phyloP scores from a whole-genome alignment of 2,329 filamentous ascomycete species.

The Sporothrix sp. region DNA sequence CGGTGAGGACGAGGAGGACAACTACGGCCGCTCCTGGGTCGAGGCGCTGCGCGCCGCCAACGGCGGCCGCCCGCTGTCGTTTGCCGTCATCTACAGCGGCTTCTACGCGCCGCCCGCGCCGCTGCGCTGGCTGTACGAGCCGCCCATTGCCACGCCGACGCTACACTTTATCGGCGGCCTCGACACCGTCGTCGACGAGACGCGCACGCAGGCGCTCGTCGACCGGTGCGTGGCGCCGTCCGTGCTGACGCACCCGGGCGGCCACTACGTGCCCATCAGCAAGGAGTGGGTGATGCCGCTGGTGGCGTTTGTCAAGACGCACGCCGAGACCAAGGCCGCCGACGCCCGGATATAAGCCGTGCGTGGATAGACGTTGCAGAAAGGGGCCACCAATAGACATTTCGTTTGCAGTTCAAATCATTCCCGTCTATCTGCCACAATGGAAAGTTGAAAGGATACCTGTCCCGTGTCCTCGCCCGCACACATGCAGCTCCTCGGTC shows the following conservation, averaged over 20 bases:
- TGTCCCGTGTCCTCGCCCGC: too few species aligned
- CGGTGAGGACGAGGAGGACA: too few species aligned
- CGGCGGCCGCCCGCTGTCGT: constrained; percentile 42
- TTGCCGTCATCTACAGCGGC: constrained; percentile 68
- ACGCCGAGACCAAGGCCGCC: constrained; percentile 10
- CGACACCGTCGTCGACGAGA: constrained; percentile 82
- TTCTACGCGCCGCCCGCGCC: constrained; percentile 55
- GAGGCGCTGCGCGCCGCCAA: constrained; percentile 40
- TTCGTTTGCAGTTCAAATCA: too few species aligned
- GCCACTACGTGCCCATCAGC: constrained; percentile 78
- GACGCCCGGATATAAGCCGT: constrained; percentile 6
- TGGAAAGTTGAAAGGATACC: too few species aligned
- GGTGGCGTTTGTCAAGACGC: constrained; percentile 29
- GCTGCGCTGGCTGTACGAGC: constrained; percentile 64
- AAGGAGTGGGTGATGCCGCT: constrained; percentile 72
- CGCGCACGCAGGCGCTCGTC: constrained; percentile 55
- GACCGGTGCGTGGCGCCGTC: constrained; percentile 50
- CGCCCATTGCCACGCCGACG: constrained; percentile 64
- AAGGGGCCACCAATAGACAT: too few species aligned
- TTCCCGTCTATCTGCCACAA: not conserved
- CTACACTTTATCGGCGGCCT: constrained; percentile 75
- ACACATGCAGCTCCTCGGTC: too few species aligned
- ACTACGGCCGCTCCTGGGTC: constrained; percentile 39
- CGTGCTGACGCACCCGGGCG: constrained; percentile 67
- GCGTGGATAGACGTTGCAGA: too few species aligned